These are phyloP conservation scores for Spatholobus suberectus DNA, from an alignment of 306 rosid species.

Conservation along the genomic window DNA sequence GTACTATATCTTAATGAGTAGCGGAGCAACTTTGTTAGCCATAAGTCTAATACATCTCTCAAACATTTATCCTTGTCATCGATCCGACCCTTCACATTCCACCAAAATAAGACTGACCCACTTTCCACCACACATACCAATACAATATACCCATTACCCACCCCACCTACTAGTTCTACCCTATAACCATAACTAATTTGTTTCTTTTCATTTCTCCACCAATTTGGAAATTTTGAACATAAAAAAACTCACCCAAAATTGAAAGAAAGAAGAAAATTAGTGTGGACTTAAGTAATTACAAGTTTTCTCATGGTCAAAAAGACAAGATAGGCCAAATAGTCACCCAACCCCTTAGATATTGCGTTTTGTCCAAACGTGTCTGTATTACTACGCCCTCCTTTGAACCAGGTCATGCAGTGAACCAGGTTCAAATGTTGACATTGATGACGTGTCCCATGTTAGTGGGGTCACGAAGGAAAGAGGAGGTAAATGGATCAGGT, in stretches of 20 bases:
- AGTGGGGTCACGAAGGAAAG: not conserved
- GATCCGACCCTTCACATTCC: not conserved
- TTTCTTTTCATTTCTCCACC: not conserved
- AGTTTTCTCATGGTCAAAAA: not conserved
- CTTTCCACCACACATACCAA: not conserved
- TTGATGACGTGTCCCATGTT: constrained; percentile 18
- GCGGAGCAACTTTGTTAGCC: not conserved
- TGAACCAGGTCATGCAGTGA: constrained; percentile 3
- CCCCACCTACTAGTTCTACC: not conserved
- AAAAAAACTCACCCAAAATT: not conserved
- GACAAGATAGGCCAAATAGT: not conserved
- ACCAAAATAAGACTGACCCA: constrained; percentile 1
- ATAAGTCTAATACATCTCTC: not conserved
- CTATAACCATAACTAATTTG: not conserved
- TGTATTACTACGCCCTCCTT: not conserved
- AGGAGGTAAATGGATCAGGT: constrained; percentile 9
- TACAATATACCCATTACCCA: not conserved
- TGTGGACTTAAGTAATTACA: constrained; percentile 12
- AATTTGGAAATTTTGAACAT: not conserved
- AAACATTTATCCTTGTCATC: not conserved
- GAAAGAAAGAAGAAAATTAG: not conserved
- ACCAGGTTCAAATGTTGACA: not conserved
- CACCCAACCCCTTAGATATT: constrained; percentile 9
- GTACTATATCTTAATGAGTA: no score
- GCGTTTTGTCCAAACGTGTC: constrained; percentile 16